A percentile compares a stretch with the other conserved stretches of the same genome.
These are phyloP conservation scores for Lepidium campestre DNA, from an alignment of 441 rosid species.

Conservation along the genomic window DNA sequence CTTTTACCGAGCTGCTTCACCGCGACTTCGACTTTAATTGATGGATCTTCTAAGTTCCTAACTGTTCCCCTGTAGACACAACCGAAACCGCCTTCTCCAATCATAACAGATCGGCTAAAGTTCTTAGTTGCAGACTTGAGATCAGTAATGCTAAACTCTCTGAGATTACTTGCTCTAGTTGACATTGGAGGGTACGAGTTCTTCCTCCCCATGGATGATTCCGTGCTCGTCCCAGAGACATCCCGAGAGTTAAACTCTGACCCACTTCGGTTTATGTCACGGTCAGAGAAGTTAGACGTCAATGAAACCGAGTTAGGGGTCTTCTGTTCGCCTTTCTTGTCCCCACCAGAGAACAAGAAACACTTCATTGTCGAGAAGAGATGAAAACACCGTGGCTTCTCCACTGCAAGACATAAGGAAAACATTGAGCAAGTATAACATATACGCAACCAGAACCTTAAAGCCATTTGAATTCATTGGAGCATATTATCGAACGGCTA, in stretches of 20 bases:
- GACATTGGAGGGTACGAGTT: constrained; percentile 39
- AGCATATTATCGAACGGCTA: constrained; percentile 7
- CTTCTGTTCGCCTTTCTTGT: constrained; percentile 51
- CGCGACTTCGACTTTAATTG: constrained; percentile 48
- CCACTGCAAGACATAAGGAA: constrained; percentile 28
- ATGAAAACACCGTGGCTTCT: constrained; percentile 19
- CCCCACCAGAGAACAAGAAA: constrained; percentile 47
- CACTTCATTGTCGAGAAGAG: constrained; percentile 59
- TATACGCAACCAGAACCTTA: not conserved
- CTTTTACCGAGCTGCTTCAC: constrained; percentile 59
- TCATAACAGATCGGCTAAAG: constrained; percentile 54
- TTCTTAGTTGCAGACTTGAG: constrained; percentile 64
- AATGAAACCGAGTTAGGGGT: constrained; percentile 37
- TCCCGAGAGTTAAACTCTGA: constrained; percentile 55
- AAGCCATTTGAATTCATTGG: not conserved
- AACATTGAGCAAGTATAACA: constrained; percentile 3
- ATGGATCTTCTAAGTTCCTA: constrained; percentile 40
- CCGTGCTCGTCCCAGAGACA: constrained; percentile 48
- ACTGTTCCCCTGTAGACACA: constrained; percentile 52
- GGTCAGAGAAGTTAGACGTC: constrained; percentile 39
- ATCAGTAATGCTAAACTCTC: constrained; percentile 55
- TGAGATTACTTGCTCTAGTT: constrained; percentile 54
- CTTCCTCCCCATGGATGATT: constrained; percentile 60
- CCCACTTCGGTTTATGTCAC: constrained; percentile 42
- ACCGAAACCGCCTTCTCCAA: constrained; percentile 82